Evolutionary conservation across 495 filamentous ascomycete genomes (phyloP).

Genomic region (Penicillium flavigenum): DNA sequence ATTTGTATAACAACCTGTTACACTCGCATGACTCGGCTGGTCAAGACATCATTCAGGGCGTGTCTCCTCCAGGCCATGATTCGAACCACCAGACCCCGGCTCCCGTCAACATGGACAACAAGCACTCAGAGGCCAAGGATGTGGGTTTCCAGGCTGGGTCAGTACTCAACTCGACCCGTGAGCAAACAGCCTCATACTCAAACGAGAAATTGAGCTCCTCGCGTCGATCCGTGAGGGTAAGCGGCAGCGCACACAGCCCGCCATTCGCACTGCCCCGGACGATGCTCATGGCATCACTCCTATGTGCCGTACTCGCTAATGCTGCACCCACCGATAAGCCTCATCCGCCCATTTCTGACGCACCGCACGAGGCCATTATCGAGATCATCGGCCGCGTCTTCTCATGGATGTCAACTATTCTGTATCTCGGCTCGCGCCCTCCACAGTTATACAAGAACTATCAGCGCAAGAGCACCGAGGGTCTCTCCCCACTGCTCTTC

Average conservation of each 20-base stretch:
- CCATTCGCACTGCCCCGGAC: constrained; percentile 43
- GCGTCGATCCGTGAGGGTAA: constrained; percentile 30
- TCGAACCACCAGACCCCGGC: constrained; percentile 15
- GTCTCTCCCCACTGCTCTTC: constrained; percentile 68
- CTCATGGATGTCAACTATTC: constrained; percentile 64
- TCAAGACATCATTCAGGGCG: constrained; percentile 32
- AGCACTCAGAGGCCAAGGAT: constrained; percentile 32
- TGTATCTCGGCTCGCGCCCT: constrained; percentile 69
- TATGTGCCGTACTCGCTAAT: constrained; percentile 48
- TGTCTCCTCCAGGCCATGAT: constrained; percentile 28
- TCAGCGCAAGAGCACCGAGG: constrained; percentile 63
- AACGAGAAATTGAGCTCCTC: constrained; percentile 41
- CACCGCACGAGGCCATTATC: constrained; percentile 28
- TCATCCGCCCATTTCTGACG: constrained; percentile 24
- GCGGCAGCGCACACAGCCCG: constrained; percentile 29
- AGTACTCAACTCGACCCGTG: constrained; percentile 18
- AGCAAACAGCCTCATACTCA: constrained; percentile 36
- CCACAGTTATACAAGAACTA: constrained; percentile 72
- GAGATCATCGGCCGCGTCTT: constrained; percentile 56
- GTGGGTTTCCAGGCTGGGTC: constrained; percentile 31
- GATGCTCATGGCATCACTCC: constrained; percentile 45
- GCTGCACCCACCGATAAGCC: constrained; percentile 39
- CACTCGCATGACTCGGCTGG: constrained; percentile 24
- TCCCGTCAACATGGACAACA: constrained; percentile 22
- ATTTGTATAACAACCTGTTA: constrained; percentile 28